phyloP scores from a whole-genome alignment of 2,329 filamentous ascomycete genomes.

The Mariannaea elegans region DNA sequence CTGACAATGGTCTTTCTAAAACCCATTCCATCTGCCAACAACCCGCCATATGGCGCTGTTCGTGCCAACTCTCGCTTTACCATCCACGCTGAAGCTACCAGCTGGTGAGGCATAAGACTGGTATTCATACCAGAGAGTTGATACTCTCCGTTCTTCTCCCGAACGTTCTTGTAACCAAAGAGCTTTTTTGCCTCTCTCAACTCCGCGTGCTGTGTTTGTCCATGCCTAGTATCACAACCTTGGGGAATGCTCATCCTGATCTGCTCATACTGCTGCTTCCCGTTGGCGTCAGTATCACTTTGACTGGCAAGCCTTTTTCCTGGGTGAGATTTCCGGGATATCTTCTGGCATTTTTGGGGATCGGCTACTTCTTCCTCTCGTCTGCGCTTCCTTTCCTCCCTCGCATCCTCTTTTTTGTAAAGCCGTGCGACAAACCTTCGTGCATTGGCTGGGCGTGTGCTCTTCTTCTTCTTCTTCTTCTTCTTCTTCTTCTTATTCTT shows the following conservation, averaged over 20 bases:
- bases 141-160: slow-evolving; percentile 13
- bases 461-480: background rate
- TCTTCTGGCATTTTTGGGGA: background rate
- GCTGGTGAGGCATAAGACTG: slow-evolving; percentile 57
- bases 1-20: slow-evolving; percentile 77
- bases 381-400: slow-evolving; percentile 15
- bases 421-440: slow-evolving; percentile 1
- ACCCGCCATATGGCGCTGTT: slow-evolving; percentile 61
- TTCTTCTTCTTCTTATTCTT: background rate
- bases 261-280: background rate
- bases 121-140: slow-evolving; percentile 29
- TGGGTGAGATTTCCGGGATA: background rate
- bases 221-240: slow-evolving; percentile 22
- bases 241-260: slow-evolving; percentile 23
- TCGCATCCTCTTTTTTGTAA: background rate
- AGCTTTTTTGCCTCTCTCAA: slow-evolving; percentile 15
- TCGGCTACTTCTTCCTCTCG: accelerated
- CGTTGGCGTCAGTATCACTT: background rate
- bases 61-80: slow-evolving; percentile 54
- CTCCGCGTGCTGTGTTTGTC: slow-evolving; percentile 23
- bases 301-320: background rate
- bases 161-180: slow-evolving; percentile 34
- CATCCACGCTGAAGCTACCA: slow-evolving; percentile 65
- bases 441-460: background rate
- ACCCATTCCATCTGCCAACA: slow-evolving; percentile 71